Conservation (phyloP, 1,284 basidiomycete genomes). For the Paramarasmius palmivorus region DNA sequence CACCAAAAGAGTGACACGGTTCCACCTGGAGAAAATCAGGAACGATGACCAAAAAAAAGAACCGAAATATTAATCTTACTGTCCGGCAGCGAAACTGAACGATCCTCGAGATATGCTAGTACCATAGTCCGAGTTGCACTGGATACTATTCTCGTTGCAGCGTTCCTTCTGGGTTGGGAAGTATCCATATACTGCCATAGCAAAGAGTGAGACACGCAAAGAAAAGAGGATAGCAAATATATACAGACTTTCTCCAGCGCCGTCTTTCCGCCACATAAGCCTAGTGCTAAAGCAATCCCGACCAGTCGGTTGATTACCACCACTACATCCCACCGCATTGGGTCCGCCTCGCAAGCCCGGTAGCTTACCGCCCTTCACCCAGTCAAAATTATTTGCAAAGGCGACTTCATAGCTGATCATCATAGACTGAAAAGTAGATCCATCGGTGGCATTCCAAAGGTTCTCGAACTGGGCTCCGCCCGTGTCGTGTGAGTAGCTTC, state of each 20-base stretch:
- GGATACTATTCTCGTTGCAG: constrained; percentile 55
- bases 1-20: constrained; percentile 54
- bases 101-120: constrained; percentile 71
- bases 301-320: constrained; percentile 60
- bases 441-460: constrained; percentile 60
- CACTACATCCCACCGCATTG: constrained; percentile 59
- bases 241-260: constrained; percentile 70
- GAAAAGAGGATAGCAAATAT: no score
- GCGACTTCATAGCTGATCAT: constrained; percentile 71
- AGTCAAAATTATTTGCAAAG: constrained; percentile 65
- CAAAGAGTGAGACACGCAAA: constrained; percentile 7
- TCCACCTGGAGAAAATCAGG: constrained; percentile 49
- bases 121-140: constrained; percentile 71
- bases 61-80: constrained; percentile 39
- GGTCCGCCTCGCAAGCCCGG: constrained; percentile 71
- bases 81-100: constrained; percentile 61
- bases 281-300: constrained; percentile 67
- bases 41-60: background rate
- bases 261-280: constrained; percentile 70
- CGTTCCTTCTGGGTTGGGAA: constrained; percentile 56
- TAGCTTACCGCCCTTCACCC: constrained; percentile 74
- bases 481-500: constrained; percentile 57
- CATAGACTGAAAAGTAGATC: constrained; percentile 60
- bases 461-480: constrained; percentile 69
- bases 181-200: constrained; percentile 60